Evolutionary conservation across 2,329 filamentous ascomycete species (phyloP).

Genomic region (Trichophyton simii): DNA sequence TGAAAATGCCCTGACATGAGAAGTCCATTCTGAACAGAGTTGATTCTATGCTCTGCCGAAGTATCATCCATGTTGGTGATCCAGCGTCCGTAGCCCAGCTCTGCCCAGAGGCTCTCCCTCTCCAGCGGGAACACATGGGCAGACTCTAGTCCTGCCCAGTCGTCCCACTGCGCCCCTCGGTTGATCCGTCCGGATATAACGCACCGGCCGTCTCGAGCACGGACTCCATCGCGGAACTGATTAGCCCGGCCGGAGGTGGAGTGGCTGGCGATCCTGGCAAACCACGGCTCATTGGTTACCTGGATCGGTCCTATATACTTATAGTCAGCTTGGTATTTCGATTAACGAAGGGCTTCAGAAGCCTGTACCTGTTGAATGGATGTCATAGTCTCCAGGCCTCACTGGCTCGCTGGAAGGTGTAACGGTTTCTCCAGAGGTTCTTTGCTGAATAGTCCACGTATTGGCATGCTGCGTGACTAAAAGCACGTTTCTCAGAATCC

Average conservation of each 20-base stretch:
- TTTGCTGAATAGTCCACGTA: constrained; percentile 9
- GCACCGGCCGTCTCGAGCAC: constrained; percentile 15
- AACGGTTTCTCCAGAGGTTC: constrained; percentile 8
- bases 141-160: constrained; percentile 14
- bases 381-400: constrained; percentile 5
- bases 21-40: constrained; percentile 14
- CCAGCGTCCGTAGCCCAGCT: constrained; percentile 14
- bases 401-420: constrained; percentile 8
- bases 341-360: not conserved
- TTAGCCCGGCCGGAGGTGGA: constrained; percentile 8
- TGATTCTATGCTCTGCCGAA: constrained; percentile 9
- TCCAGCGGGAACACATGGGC: constrained; percentile 19
- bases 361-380: not conserved
- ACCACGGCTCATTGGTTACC: constrained; percentile 13
- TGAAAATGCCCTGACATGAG: constrained; percentile 9
- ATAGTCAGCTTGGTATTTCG: constrained; percentile 1
- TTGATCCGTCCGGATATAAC: constrained; percentile 15
- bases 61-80: constrained; percentile 12
- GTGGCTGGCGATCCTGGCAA: constrained; percentile 9
- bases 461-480: constrained; percentile 6
- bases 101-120: constrained; percentile 14
- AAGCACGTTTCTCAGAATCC: constrained; percentile 11
- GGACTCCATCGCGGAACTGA: constrained; percentile 12
- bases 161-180: constrained; percentile 3
- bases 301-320: constrained; percentile 11